A percentile compares a stretch with the other conserved stretches of the same genome.
phyloP scores from a whole-genome alignment of 106 monocot genomes.

The Dendrobium officinale region DNA sequence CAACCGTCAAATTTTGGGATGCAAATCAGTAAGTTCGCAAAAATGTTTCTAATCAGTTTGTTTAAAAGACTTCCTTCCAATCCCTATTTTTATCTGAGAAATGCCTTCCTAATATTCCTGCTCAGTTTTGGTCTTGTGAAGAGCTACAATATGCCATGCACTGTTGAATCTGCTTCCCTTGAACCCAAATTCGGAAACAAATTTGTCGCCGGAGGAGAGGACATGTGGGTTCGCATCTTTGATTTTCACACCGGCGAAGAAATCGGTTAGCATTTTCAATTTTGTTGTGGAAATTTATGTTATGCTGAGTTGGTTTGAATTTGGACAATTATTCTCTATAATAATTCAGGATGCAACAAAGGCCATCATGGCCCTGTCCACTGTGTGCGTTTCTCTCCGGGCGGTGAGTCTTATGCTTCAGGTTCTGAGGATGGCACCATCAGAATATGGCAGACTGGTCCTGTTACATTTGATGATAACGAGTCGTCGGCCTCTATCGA shows the following conservation, averaged over 20 bases:
- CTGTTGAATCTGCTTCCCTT: conserved; percentile 84
- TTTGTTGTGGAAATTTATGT: not conserved
- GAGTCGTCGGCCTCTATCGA: conserved; percentile 30
- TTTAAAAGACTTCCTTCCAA: not conserved
- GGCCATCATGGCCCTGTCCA: conserved; percentile 97
- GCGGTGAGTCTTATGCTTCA: conserved; percentile 88
- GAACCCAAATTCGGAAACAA: conserved; percentile 77
- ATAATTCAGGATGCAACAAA: conserved; percentile 88
- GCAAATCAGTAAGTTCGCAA: conserved; percentile 72
- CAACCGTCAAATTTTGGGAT: conserved; percentile 95
- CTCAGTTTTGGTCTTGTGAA: conserved; percentile 86
- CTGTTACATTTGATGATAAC: conserved; percentile 32
- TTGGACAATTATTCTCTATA: not conserved
- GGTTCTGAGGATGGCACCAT: conserved; percentile 99
- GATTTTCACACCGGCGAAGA: conserved; percentile 88
- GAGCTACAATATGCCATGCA: conserved; percentile 87
- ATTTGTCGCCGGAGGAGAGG: conserved; percentile 93
- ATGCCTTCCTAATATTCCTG: not conserved
- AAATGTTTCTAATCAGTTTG: not conserved
- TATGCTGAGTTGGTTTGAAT: not conserved
- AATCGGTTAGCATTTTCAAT: conserved; percentile 41
- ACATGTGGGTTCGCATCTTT: conserved; percentile 96
- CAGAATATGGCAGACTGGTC: conserved; percentile 78
- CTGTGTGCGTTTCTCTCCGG: conserved; percentile 87
- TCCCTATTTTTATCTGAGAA: not conserved